Evolutionary conservation across 495 filamentous ascomycete genomes (phyloP), one percentile per base, ranked within the genome.

Genomic region (Aspergillus campestris): DNA sequence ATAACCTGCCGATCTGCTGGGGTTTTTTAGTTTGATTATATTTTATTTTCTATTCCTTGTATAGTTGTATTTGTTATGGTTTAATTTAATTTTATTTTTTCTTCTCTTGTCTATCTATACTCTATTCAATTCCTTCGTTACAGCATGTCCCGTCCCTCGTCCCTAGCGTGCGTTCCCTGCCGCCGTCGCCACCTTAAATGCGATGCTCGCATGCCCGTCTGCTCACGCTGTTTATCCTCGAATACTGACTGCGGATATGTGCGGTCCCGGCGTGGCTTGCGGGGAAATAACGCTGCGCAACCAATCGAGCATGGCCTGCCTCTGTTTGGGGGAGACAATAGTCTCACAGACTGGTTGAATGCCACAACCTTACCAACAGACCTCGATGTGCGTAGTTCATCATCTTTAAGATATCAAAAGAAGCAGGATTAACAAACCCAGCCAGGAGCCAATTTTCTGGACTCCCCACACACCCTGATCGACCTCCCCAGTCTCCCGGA

Each of bases 111-210:
- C 34, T 29, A 8, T 14, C 33, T 32, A 38, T 32, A 38, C 53
- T 15, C 42, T 48, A 2, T 35, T 44, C 1, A 53, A 39, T 38
- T 32, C 36, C 1, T 30, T 18, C 32, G 32, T 12, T 10, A 8
- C 28, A 50, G 15, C 34, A 11, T 24, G 5, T 38, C 48, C 3
- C 48, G 43, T 6, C 57, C 57, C 15, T 57, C 74, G 7, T 67
- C 73, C 6, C 57, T 74, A 10, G 76, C 78, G 30, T 81, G 78
- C 45, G 59, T 78, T 11, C 70, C 74, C 10, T 81, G 78, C 56
- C 67, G 77, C 10, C 71, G 62, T 40, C 66, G 75, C 35, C 78
- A 80, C 55, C 55, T 80, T 5, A 77, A 77, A 52, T 81, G 77
- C 50, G 74, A 79, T 47, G 72, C 72, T 8, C 60, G 59, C 8